Base-by-base conservation (phyloP, 129 eudicot species). In the Saussurea involucrata region DNA sequence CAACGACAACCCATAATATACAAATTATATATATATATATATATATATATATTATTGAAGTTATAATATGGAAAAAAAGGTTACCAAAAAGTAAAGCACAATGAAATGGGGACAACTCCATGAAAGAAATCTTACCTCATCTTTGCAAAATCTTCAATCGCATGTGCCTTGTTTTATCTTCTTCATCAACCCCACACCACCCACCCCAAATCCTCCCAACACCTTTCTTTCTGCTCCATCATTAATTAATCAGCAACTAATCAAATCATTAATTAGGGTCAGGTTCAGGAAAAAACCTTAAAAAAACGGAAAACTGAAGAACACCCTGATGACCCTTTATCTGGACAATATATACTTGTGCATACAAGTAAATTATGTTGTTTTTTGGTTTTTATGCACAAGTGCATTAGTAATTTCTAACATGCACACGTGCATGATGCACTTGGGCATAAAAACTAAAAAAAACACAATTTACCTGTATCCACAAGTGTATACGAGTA, bases 111-210 rank as follows among this genome's bases (percentile, higher is more conserved):
- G 79, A 82, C 84, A 85, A 17, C 73, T 15, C 88, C 82, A 80
- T 73, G 87, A 87, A 85, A 85, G 83, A 78, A 74, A 82, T 67
- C 64, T 63, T 82, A 69, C 71, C 88, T 78, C 77, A 78, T 79
- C 58, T 25, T 68, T 81, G 74, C 71, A 68, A 28, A 74, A 66
- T 46, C 78, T 40, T 58, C 55, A 72, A 42, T 71, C 24, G 72
- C 86, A 82, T 78, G 83, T 82, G 85, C 83, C 82, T 53, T 80
- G 73, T 34, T 68, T 72, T 72, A 83, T 79, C 63, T 46, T 46
- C 78, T 64, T 72, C 76, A 46, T 67, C 79, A 74, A 83, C 79
- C 83, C 86, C 84, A 77, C 76, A 8, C 15, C 49, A 34, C 63
- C 72, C 28, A 61, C 66, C 42, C 28, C 49, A 2, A 44, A 63